These are phyloP conservation scores for Botrytis porri DNA, from an alignment of 2,329 filamentous ascomycete species.

Conservation along the genomic window DNA sequence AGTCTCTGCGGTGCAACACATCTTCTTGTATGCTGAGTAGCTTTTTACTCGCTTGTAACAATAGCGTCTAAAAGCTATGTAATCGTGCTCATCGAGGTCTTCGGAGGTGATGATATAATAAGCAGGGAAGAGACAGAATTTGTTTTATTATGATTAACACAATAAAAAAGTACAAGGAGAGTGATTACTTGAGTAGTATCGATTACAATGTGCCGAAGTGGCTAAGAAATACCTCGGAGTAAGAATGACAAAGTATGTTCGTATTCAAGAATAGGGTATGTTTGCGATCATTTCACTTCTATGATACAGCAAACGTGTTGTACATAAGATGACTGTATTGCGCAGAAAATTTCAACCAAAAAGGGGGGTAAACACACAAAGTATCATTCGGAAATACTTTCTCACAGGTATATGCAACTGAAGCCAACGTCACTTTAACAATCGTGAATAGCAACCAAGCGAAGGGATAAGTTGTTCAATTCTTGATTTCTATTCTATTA, in stretches of 20 bases:
- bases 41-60: neutral
- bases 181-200: neutral
- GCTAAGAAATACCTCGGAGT: neutral
- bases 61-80: neutral
- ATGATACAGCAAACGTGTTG: neutral
- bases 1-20: neutral
- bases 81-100: neutral
- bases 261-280: neutral
- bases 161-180: too few relatives aligned
- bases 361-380: neutral
- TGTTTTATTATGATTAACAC: neutral
- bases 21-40: neutral
- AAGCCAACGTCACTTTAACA: neutral
- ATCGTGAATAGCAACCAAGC: neutral
- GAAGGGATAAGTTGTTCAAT: neutral
- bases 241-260: neutral
- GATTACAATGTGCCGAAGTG: neutral
- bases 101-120: neutral
- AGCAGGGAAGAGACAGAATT: neutral
- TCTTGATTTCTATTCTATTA: neutral
- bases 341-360: neutral
- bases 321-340: neutral
- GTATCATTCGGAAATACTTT: neutral
- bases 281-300: neutral
- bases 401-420: neutral